Conservation (phyloP, 306 rosid species). For the Trifolium pratense region DNA sequence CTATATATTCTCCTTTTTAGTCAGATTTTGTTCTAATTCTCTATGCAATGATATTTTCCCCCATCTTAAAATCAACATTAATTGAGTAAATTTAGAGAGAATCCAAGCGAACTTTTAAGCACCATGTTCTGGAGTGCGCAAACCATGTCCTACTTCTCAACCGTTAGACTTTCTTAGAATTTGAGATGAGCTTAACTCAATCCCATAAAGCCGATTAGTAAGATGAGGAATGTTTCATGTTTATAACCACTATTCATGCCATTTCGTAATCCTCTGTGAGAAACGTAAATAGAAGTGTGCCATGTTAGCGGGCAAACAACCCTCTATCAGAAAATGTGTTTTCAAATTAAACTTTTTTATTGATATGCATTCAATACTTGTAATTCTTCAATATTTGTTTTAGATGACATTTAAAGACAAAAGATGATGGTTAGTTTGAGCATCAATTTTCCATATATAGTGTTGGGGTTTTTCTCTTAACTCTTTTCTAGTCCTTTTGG, state of each 20-base stretch:
- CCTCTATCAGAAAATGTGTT: constrained; percentile 14
- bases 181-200: background rate
- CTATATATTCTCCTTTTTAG: constrained; percentile 19
- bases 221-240: background rate
- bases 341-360: constrained; percentile 3
- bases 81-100: background rate
- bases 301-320: background rate
- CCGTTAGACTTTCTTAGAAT: background rate
- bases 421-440: constrained; percentile 11
- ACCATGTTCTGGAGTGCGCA: constrained; percentile 7
- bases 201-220: background rate
- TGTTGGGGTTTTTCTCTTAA: background rate
- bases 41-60: background rate
- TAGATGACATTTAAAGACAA: background rate
- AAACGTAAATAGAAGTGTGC: background rate
- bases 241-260: background rate
- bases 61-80: background rate
- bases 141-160: background rate
- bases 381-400: background rate
- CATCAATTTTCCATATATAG: background rate
- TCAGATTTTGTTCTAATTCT: constrained; percentile 16
- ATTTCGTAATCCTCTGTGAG: background rate
- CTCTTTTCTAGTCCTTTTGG: constrained; percentile 13
- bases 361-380: constrained; percentile 14
- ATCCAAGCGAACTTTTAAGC: background rate